Conservation (phyloP, 306 rosid genomes). For the Medicago arabica region DNA sequence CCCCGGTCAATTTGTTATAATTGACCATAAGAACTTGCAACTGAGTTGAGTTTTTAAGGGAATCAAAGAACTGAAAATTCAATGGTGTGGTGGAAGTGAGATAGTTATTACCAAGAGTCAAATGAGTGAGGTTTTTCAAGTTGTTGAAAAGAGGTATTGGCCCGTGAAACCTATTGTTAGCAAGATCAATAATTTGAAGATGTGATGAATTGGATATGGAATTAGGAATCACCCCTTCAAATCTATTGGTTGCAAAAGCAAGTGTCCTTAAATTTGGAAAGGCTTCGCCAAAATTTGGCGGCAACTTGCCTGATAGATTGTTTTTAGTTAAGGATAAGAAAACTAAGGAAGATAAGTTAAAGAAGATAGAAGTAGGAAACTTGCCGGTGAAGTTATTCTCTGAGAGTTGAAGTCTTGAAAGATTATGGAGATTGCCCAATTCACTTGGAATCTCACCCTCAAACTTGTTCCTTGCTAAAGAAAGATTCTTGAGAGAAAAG, state of each 20-base stretch:
- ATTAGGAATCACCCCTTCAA: constrained; percentile 46
- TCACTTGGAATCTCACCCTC: constrained; percentile 48
- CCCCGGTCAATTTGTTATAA: constrained; percentile 43
- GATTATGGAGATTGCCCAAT: constrained; percentile 43
- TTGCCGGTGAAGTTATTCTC: not conserved
- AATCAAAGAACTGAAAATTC: constrained; percentile 44
- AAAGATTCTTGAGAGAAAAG: constrained; percentile 34
- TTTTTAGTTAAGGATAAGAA: constrained; percentile 40
- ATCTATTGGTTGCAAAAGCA: constrained; percentile 32
- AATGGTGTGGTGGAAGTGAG: constrained; percentile 39
- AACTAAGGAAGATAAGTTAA: constrained; percentile 45
- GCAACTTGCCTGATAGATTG: constrained; percentile 42
- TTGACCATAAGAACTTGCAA: constrained; percentile 31
- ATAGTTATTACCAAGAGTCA: constrained; percentile 27
- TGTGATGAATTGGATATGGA: constrained; percentile 52
- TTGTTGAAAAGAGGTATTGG: constrained; percentile 39
- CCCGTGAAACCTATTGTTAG: constrained; percentile 42
- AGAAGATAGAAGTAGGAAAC: constrained; percentile 46
- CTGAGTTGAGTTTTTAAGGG: constrained; percentile 40
- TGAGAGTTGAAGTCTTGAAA: constrained; percentile 13
- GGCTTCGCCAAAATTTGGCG: constrained; percentile 8
- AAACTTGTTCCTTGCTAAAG: constrained; percentile 40
- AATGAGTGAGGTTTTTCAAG: constrained; percentile 33
- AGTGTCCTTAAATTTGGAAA: constrained; percentile 43
- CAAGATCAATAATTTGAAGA: constrained; percentile 39